These are phyloP conservation scores for Psilocybe cubensis DNA, from an alignment of 768 basidiomycete species.

Conservation along the genomic window DNA sequence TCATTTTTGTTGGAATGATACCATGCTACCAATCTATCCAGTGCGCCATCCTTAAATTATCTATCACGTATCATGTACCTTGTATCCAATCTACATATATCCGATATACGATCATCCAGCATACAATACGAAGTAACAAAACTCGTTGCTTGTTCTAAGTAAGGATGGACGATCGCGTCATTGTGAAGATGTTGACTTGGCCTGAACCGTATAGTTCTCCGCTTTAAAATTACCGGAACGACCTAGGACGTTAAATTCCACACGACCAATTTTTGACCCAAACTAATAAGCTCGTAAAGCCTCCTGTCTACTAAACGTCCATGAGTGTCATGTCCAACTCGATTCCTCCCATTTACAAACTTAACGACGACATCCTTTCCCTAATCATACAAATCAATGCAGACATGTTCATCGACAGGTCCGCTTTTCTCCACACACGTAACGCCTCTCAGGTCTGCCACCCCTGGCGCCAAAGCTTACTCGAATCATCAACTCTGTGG, in stretches of 20 bases:
- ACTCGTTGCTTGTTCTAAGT: no score
- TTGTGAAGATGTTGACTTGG: no score
- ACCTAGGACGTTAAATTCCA: no score
- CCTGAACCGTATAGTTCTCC: no score
- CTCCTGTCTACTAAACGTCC: background rate
- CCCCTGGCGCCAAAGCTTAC: background rate
- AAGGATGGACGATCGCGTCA: no score
- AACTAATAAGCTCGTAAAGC: no score
- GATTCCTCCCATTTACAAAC: background rate
- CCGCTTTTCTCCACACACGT: background rate
- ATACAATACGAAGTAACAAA: no score
- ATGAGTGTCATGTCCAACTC: background rate
- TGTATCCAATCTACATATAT: background rate
- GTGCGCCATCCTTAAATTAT: background rate
- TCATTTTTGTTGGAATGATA: background rate
- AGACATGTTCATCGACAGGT: background rate
- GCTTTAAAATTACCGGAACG: no score
- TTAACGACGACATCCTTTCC: background rate
- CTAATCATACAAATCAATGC: background rate
- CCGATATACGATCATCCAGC: no score
- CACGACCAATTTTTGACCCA: no score
- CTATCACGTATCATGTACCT: background rate
- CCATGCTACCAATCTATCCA: background rate
- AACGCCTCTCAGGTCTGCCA: conserved; percentile 1
- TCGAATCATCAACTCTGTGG: background rate